Percentiles rank a stretch among this genome's conserved stretches.
Evolutionary conservation across 2,329 filamentous ascomycete species (phyloP).

Genomic region (Aspergillus latus): DNA sequence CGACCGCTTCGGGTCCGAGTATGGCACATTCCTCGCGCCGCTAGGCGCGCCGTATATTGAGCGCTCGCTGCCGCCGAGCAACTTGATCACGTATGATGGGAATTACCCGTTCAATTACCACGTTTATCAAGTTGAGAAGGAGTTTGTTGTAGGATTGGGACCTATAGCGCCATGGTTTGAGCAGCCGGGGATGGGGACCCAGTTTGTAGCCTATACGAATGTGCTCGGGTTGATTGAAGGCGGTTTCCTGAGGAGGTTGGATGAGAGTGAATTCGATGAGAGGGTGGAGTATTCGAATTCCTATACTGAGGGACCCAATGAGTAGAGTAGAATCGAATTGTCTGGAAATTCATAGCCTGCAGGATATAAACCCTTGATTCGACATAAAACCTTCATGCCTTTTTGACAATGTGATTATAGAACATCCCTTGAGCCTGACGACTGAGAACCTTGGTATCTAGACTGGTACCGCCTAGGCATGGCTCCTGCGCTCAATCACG

Average conservation of each 20-base stretch:
- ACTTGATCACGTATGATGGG: constrained; percentile 40
- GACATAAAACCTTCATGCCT: too few species aligned
- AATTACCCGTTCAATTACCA: constrained; percentile 52
- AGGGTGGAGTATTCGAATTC: constrained; percentile 12
- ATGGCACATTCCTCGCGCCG: constrained; percentile 46
- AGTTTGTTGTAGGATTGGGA: constrained; percentile 44
- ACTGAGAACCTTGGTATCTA: too few species aligned
- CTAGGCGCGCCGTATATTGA: constrained; percentile 50
- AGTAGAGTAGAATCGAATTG: not conserved
- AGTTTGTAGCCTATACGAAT: constrained; percentile 30
- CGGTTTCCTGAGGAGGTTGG: constrained; percentile 21
- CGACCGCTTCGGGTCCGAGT: constrained; percentile 52
- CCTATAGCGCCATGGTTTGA: constrained; percentile 54
- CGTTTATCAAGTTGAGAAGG: constrained; percentile 47
- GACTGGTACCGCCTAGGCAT: too few species aligned
- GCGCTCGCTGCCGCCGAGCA: constrained; percentile 49
- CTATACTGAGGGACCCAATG: constrained; percentile 10
- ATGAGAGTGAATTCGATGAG: constrained; percentile 9
- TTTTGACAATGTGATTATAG: too few species aligned
- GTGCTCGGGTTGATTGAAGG: constrained; percentile 35
- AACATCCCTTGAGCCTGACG: too few species aligned
- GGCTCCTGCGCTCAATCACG: too few species aligned
- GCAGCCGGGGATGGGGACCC: constrained; percentile 50
- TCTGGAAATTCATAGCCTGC: too few species aligned
- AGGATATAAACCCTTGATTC: too few species aligned